Conservation (phyloP, 305 asterid genomes). For the Vinca major region DNA sequence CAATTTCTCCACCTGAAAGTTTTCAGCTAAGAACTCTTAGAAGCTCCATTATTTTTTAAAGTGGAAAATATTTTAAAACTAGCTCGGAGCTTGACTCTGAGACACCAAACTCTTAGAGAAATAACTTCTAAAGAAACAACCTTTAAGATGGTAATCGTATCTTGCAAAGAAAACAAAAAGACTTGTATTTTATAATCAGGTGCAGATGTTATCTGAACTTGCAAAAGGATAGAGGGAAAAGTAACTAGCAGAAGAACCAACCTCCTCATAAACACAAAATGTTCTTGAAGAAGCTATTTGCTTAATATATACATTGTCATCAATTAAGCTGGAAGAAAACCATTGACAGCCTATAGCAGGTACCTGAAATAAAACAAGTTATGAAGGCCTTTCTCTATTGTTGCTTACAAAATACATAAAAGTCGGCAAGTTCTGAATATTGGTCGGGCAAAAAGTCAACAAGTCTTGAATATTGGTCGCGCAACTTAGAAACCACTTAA, state of each 20-base stretch:
- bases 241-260: slow-evolving; percentile 8
- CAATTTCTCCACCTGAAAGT: slow-evolving; percentile 66
- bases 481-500: background rate
- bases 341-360: slow-evolving; percentile 80
- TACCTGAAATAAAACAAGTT: slow-evolving; percentile 35
- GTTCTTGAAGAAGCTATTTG: slow-evolving; percentile 79
- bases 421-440: background rate
- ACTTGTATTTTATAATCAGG: background rate
- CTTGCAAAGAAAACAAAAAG: slow-evolving; percentile 1
- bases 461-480: background rate
- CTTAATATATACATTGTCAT: slow-evolving; percentile 40
- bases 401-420: background rate
- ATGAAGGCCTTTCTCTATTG: background rate
- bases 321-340: slow-evolving; percentile 53
- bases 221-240: background rate
- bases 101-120: background rate
- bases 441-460: background rate
- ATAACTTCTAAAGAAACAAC: background rate
- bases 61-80: background rate
- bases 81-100: background rate
- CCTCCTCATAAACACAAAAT: slow-evolving; percentile 89
- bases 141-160: background rate
- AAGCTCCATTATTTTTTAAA: background rate
- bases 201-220: background rate
- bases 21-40: background rate